Percentiles rank a stretch among this genome's conserved stretches.
Evolutionary conservation across 2,329 filamentous ascomycete species (phyloP).

Genomic region (Geosmithia putterillii): DNA sequence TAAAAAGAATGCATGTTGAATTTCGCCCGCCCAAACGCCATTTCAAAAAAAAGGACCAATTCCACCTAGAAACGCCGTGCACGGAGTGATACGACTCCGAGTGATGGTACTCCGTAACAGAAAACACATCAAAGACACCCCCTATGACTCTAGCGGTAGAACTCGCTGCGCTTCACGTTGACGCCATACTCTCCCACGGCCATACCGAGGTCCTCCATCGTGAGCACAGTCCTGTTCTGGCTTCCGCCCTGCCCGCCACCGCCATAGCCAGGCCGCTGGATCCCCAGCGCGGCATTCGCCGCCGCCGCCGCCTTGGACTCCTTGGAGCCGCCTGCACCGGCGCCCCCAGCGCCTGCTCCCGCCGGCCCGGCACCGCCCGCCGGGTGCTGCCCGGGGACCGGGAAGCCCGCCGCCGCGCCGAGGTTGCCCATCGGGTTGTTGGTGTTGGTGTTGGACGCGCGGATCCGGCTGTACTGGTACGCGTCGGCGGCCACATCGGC

Average conservation of each 20-base stretch:
- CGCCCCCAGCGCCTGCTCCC: conserved; percentile 8
- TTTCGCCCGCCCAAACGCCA: not conserved
- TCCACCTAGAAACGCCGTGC: not conserved
- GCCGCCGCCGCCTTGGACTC: conserved; percentile 31
- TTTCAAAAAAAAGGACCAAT: not conserved
- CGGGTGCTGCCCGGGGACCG: conserved; percentile 49
- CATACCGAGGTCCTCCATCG: conserved; percentile 98
- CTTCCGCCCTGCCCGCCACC: conserved; percentile 82
- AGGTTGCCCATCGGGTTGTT: conserved; percentile 88
- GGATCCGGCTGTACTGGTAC: conserved; percentile 94
- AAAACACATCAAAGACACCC: not conserved
- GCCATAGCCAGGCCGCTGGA: conserved; percentile 68
- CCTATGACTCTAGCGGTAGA: conserved; percentile 56
- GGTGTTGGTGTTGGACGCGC: conserved; percentile 71
- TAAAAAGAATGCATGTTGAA: not conserved
- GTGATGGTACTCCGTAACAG: not conserved
- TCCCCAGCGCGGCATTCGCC: conserved; percentile 45
- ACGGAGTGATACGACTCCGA: not conserved
- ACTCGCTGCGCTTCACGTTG: conserved; percentile 94
- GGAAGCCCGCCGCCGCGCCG: conserved; percentile 60
- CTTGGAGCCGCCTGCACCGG: conserved; percentile 18
- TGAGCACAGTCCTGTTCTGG: conserved; percentile 86
- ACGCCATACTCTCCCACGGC: conserved; percentile 96
- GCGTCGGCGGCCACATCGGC: conserved; percentile 95
- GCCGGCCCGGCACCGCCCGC: conserved; percentile 19